Evolutionary conservation across 1,284 basidiomycete genomes (phyloP), one percentile per base, ranked within the genome.

Genomic region (Phaffia rhodozyma): DNA sequence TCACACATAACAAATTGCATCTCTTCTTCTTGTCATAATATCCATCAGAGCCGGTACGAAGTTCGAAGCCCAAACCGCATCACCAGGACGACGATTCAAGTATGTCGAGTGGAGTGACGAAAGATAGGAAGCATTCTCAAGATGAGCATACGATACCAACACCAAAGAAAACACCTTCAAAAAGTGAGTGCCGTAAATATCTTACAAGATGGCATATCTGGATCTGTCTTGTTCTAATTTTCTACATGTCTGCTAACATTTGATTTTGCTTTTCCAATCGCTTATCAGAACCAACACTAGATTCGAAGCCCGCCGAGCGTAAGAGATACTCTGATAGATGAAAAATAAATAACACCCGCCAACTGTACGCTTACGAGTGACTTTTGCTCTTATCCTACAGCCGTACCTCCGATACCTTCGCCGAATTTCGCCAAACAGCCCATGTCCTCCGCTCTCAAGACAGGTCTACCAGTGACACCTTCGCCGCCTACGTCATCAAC

Each of bases 401-500:
- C 76, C 78, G 78, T 82, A 78, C 60, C 64, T 21, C 87, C 87
- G 55, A 69, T 75, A 20, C 86, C 86, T 69, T 86, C 86, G 74
- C 81, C 85, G 65, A 91, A 88, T 72, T 89, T 91, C 75, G 79
- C 81, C 9, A 84, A 85, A 68, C 84, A 86, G 71, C 86, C 87
- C 1, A 89, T 89, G 86, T 79, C 87, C 69, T 85, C 84, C 71
- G 83, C 89, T 67, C 75, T 89, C 66, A 89, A 89, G 74, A 81
- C 82, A 60, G 82, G 84, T 38, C 74, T 86, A 30, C 81, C 80
- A 25, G 43, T 58, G 7, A 64, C 53, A 16, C 59, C 60, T 43
- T 43, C 38, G 13, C 38, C 38, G 2, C 38, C 38, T 43, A 43
- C 43, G 59, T 66, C 73, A n/a, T 60, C 70, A 18, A 66, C 67